phyloP scores from a whole-genome alignment of 2,329 filamentous ascomycete genomes.

The Botryosphaeria dothidea region DNA sequence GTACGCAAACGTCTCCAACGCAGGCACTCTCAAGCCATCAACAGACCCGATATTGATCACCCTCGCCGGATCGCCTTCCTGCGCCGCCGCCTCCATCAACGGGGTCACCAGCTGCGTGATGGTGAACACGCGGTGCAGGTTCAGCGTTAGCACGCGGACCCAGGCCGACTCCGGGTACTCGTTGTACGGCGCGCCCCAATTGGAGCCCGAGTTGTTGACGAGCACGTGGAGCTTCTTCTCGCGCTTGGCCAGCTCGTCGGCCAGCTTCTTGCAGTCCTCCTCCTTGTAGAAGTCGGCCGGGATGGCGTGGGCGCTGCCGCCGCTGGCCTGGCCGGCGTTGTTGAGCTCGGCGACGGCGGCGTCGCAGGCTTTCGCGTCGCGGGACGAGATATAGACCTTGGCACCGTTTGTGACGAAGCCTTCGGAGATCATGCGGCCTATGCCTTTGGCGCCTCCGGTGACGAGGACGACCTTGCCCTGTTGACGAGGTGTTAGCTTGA shows the following conservation, averaged over 20 bases:
- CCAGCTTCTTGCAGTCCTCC: constrained; percentile 58
- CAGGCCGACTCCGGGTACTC: constrained; percentile 55
- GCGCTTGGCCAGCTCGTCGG: constrained; percentile 55
- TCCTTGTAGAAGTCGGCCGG: constrained; percentile 65
- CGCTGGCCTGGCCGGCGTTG: constrained; percentile 46
- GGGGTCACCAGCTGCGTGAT: constrained; percentile 64
- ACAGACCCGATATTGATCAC: constrained; percentile 67
- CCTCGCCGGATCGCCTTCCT: constrained; percentile 51
- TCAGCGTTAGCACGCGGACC: constrained; percentile 60
- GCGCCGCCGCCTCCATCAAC: constrained; percentile 56
- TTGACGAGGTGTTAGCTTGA: background rate
- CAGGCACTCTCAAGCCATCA: constrained; percentile 62
- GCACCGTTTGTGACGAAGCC: constrained; percentile 66
- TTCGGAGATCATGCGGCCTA: constrained; percentile 68
- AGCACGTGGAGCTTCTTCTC: constrained; percentile 61
- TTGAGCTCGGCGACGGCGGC: constrained; percentile 61
- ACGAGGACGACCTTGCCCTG: constrained; percentile 49
- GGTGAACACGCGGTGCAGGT: constrained; percentile 67
- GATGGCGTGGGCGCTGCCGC: constrained; percentile 60
- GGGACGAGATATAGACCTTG: constrained; percentile 70
- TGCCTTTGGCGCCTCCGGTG: constrained; percentile 56
- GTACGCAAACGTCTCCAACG: constrained; percentile 62
- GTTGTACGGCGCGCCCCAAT: constrained; percentile 64
- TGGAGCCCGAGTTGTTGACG: constrained; percentile 66
- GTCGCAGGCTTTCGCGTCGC: constrained; percentile 62